Evolutionary conservation across 2,329 filamentous ascomycete genomes (phyloP).

Genomic region (Aspergillus ochraceoroseus): DNA sequence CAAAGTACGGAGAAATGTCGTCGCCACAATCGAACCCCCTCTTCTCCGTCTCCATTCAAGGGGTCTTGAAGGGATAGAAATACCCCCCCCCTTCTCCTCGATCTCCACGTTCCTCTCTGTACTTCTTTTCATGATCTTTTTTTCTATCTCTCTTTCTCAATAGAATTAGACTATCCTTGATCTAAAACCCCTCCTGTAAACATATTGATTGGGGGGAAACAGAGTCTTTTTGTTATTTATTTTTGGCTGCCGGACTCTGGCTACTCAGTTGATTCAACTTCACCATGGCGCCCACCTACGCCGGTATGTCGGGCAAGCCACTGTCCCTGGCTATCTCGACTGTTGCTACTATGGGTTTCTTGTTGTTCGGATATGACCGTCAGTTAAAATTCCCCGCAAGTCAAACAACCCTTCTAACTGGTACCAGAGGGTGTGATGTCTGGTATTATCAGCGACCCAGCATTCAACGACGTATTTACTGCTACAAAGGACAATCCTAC

Average conservation of each 20-base stretch:
- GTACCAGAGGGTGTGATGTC: conserved; percentile 38
- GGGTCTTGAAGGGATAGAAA: conserved; percentile 25
- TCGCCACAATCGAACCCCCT: conserved; percentile 23
- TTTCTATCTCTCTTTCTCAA: conserved; percentile 1
- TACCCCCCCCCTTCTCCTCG: conserved; percentile 21
- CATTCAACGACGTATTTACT: conserved; percentile 35
- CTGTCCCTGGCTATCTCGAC: conserved; percentile 56
- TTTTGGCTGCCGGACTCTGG: neutral
- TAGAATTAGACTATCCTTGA: neutral
- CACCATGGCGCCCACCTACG: conserved; percentile 52
- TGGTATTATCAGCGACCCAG: conserved; percentile 34
- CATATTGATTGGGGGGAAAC: too few relatives aligned
- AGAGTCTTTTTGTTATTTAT: neutral
- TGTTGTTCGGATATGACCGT: conserved; percentile 58
- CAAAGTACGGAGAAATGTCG: conserved; percentile 4
- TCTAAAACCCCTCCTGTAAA: too few relatives aligned
- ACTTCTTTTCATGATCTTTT: conserved; percentile 13
- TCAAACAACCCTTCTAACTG: conserved; percentile 5
- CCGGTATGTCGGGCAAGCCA: conserved; percentile 55
- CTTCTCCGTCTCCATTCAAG: conserved; percentile 11
- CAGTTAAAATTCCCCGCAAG: too few relatives aligned
- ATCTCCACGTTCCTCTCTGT: conserved; percentile 16
- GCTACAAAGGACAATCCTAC: conserved; percentile 37
- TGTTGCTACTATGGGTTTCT: conserved; percentile 60
- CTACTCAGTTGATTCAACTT: neutral